Percentiles rank a stretch among this genome's conserved stretches.
Conservation (phyloP, 2,329 filamentous ascomycete species). For the Hypomyces rosellus region DNA sequence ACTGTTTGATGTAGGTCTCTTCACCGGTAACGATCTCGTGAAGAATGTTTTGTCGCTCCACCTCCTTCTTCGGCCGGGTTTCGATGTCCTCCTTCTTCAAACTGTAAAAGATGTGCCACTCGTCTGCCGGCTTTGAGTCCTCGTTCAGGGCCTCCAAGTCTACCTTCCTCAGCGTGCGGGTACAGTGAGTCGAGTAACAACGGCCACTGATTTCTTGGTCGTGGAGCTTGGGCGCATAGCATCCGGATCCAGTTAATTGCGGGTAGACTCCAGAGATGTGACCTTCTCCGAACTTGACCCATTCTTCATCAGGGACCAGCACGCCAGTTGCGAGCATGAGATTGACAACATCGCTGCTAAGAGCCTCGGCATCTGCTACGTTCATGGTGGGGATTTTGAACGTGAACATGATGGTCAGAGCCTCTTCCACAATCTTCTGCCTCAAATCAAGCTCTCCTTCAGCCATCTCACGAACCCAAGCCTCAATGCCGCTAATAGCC, state of each 20-base stretch:
- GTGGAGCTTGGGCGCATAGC: conserved; percentile 83
- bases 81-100: conserved; percentile 72
- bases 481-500: conserved; percentile 81
- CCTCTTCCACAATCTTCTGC: conserved; percentile 78
- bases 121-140: conserved; percentile 60
- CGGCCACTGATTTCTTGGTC: conserved; percentile 61
- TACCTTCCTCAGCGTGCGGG: conserved; percentile 88
- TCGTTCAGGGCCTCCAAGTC: conserved; percentile 73
- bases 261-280: conserved; percentile 84
- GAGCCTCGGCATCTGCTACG: conserved; percentile 85
- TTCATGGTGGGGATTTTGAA: conserved; percentile 98
- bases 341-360: conserved; percentile 70
- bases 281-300: conserved; percentile 85
- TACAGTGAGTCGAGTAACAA: conserved; percentile 93
- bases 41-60: conserved; percentile 86
- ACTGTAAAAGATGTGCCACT: conserved; percentile 87
- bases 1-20: conserved; percentile 81
- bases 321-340: conserved; percentile 75
- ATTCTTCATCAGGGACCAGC: conserved; percentile 85
- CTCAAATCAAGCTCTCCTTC: conserved; percentile 87
- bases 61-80: conserved; percentile 71
- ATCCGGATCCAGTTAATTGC: conserved; percentile 86
- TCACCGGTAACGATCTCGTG: conserved; percentile 95
- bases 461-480: conserved; percentile 82
- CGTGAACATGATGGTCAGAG: conserved; percentile 81